Evolutionary conservation across 2,329 filamentous ascomycete genomes (phyloP), one percentile per base, ranked within the genome.

Genomic region (Diatrype stigma): DNA sequence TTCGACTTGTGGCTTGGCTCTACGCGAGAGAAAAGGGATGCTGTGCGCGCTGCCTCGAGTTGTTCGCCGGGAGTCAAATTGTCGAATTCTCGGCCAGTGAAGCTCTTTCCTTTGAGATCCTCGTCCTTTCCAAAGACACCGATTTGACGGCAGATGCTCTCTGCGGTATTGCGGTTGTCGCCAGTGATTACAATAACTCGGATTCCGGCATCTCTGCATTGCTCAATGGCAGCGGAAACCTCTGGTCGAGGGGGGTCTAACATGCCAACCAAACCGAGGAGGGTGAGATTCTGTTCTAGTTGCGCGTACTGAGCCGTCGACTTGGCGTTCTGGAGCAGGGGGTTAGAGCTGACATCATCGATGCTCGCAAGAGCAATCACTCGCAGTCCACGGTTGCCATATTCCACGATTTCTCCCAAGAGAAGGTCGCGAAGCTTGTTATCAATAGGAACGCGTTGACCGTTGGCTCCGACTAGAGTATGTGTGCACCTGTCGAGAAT

Each of bases 1-100:
- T 90, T 94, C n/a, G 89, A 95, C 80, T 99, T 99, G 80, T 99
- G 94, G 46, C 81, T 84, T 47, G 94, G 94, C 71, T 99, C 94
- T 22, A 96, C 95, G 56, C 94, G 89, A 34, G 94, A 99, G 77
- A 99, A 99, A 30, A 99, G 79, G 46, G 88, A 96, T 2, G 93
- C 94, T 42, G 76, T 84, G 73, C 89, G 89, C 46, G 90, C 93
- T 19, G 90, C 94, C 64, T 89, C 80, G 38, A 96, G 77, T 72
- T 97, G 86, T 67, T 96, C 89, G 58, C 74, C 75, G 28, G 90
- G 81, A 66, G 80, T 88, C 49, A 99, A 78, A 52, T 85, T 84
- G 65, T 99, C 94, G 60, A 99, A 99, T 69, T 99, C 89, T 59
- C 93, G 87, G 50, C 94, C 94, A 57, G 94, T 99, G 65, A 82